Conservation (phyloP, 2,329 filamentous ascomycete species). For the Stylonectria norvegica region DNA sequence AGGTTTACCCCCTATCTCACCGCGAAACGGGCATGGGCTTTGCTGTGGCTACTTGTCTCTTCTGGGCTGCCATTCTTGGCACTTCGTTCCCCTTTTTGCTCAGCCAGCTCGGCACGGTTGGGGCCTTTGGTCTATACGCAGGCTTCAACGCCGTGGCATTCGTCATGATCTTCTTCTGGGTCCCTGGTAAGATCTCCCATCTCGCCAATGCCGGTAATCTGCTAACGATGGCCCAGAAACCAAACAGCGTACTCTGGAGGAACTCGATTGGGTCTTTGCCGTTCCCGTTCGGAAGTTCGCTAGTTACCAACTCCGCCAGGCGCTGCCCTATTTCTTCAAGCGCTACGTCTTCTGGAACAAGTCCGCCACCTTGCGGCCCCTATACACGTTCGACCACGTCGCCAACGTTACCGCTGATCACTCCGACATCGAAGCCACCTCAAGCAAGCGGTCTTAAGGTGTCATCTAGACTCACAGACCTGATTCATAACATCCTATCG, state of each 20-base stretch:
- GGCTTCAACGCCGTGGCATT: constrained; percentile 54
- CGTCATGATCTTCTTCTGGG: constrained; percentile 49
- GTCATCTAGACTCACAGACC: too few relatives aligned
- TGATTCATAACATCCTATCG: too few relatives aligned
- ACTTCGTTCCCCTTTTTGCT: constrained; percentile 52
- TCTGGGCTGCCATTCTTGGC: constrained; percentile 49
- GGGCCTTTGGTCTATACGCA: constrained; percentile 50
- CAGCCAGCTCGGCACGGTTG: constrained; percentile 29
- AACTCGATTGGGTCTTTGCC: constrained; percentile 50
- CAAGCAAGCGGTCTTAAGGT: too few relatives aligned
- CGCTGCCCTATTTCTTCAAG: constrained; percentile 33
- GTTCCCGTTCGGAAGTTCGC: constrained; percentile 44
- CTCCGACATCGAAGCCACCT: too few relatives aligned
- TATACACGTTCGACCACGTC: constrained; percentile 36
- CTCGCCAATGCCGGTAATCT: too few relatives aligned
- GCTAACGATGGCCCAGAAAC: too few relatives aligned
- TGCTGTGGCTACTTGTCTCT: constrained; percentile 58
- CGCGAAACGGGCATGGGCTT: constrained; percentile 63
- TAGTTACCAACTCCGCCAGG: constrained; percentile 28
- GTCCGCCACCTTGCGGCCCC: constrained; percentile 31
- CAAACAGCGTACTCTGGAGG: constrained; percentile 50
- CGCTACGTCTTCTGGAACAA: constrained; percentile 32
- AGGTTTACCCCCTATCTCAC: constrained; percentile 62
- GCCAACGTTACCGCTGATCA: constrained; percentile 10
- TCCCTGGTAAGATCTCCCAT: too few relatives aligned